Evolutionary conservation across 202 grass and related monocot species (phyloP).

Genomic region (Cymbopogon flexuosus): DNA sequence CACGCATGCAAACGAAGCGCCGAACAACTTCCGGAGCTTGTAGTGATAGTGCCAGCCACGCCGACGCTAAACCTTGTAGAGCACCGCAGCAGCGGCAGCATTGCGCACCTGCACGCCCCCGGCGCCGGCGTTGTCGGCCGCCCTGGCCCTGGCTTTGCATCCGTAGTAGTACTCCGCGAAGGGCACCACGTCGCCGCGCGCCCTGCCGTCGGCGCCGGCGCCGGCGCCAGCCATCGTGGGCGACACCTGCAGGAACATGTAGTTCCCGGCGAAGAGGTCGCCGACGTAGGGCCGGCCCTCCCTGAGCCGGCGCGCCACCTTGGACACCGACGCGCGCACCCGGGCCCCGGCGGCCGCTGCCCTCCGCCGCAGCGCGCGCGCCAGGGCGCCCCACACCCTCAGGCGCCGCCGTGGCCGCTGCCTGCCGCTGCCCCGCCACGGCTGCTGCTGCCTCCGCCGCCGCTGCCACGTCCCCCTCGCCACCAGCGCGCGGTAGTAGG

Average conservation of each 20-base stretch:
- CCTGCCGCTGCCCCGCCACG: not conserved
- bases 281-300: conserved; percentile 67
- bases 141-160: not conserved
- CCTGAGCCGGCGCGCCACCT: conserved; percentile 54
- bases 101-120: not conserved
- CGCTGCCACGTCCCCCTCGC: not conserved
- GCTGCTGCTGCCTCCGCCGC: not conserved
- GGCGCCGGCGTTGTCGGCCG: not conserved
- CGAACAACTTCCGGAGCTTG: not conserved
- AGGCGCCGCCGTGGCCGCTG: conserved; percentile 30
- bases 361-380: conserved; percentile 48
- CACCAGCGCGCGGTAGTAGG: conserved; percentile 29
- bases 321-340: conserved; percentile 45
- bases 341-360: conserved; percentile 32
- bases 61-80: not conserved
- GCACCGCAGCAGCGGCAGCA: not conserved
- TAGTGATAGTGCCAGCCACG: not conserved
- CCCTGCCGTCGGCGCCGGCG: conserved; percentile 21
- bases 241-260: conserved; percentile 94
- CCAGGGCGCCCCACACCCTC: conserved; percentile 50
- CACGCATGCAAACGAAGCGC: not conserved
- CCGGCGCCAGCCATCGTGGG: conserved; percentile 15
- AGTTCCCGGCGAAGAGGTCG: conserved; percentile 86
- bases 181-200: not conserved
- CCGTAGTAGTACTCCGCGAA: conserved; percentile 35